Conservation (phyloP, 345 rosid genomes). For the Citrus hindsii region DNA sequence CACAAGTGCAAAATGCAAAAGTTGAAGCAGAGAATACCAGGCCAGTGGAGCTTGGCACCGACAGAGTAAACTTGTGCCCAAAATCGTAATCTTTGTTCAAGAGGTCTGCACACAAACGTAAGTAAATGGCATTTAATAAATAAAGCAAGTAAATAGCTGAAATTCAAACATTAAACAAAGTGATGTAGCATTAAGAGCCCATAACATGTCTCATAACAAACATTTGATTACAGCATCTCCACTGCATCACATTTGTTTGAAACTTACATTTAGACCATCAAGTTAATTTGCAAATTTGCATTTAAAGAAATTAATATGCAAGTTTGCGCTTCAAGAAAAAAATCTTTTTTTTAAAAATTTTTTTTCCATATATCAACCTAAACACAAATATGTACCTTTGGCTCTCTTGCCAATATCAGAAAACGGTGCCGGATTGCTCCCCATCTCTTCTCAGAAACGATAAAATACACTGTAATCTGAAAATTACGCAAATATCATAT, state of each 20-base stretch:
- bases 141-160: neutral
- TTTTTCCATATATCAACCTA: neutral
- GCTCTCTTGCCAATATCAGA: constrained; percentile 72
- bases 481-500: neutral
- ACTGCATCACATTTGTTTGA: too few species aligned
- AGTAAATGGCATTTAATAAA: constrained; percentile 1
- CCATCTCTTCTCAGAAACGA: constrained; percentile 39
- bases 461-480: constrained; percentile 7
- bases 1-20: neutral
- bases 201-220: neutral
- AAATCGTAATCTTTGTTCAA: constrained; percentile 68
- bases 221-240: neutral
- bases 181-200: neutral
- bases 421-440: constrained; percentile 69
- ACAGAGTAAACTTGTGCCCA: constrained; percentile 71
- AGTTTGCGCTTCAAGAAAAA: neutral
- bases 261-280: too few species aligned
- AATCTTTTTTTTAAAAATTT: too few species aligned
- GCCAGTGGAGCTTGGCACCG: constrained; percentile 53
- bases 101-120: constrained; percentile 49
- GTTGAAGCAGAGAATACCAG: constrained; percentile 41
- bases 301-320: neutral
- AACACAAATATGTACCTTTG: constrained; percentile 40
- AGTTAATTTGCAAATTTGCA: too few species aligned
- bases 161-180: neutral